A percentile compares a stretch with the other conserved stretches of the same genome.
Conservation (phyloP, 208 protist species). For the Tritrichomonas foetus region DNA sequence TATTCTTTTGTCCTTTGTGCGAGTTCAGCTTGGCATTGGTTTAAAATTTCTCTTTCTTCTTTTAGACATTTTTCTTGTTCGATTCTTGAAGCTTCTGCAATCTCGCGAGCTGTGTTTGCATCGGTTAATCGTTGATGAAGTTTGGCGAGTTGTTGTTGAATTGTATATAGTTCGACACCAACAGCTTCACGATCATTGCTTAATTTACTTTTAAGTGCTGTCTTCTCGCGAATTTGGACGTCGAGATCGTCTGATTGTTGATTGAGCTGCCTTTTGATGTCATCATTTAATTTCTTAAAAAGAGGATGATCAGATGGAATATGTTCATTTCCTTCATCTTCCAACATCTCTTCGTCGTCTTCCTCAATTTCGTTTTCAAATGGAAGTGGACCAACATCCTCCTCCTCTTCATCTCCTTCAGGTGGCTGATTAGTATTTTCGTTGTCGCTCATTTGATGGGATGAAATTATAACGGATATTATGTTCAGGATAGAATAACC, state of each 20-base stretch:
- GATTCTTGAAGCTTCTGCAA: neutral
- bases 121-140: neutral
- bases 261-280: neutral
- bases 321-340: neutral
- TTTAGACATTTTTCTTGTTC: neutral
- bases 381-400: too few species aligned
- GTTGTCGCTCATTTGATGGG: too few species aligned
- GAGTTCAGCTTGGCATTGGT: neutral
- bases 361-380: neutral
- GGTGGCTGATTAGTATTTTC: too few species aligned
- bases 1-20: neutral
- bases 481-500: too few species aligned
- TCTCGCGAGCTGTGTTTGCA: neutral
- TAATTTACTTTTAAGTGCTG: neutral
- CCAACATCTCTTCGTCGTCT: neutral
- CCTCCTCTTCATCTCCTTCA: too few species aligned
- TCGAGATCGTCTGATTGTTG: neutral
- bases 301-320: conserved; percentile 1
- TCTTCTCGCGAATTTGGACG: neutral
- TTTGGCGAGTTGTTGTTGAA: conserved; percentile 31
- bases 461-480: too few species aligned
- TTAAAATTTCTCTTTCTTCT: neutral
- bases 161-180: conserved; percentile 22
- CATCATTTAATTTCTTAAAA: neutral
- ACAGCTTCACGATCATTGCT: neutral